Base-by-base conservation (phyloP, 169 alveolate genomes). In the Plasmodium falciparum region DNA sequence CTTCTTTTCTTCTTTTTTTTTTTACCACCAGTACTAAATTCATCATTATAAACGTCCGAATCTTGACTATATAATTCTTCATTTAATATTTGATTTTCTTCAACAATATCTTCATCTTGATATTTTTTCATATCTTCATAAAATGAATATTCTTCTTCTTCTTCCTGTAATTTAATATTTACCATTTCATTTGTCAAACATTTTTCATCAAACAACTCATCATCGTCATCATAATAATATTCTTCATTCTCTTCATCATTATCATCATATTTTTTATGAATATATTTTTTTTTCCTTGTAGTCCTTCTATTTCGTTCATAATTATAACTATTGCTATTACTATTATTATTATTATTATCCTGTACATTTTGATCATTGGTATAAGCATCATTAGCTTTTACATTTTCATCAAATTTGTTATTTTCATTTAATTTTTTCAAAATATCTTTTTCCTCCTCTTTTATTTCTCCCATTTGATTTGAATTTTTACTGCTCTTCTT, bases 61-160 rank as follows among this genome's bases (percentile, higher is more conserved):
- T 80, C 90, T 9, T 54, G 66, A 67, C 90, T 80, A 26, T 80
- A 80, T 7, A 67, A 70, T 62, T 80, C 90, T 11, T 66, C 80
- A 15, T 54, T 67, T 61, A 80, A 56, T 20, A 80, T 80, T 80
- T 66, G 72, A 15, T 67, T 66, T 71, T 80, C 90, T 62, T 80
- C 83, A n/a, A 80, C 71, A 80, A 80, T 80, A 62, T 80, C 90
- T 67, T 80, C 90, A 54, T 80, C 90, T 24, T 78, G 67, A 17
- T 39, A 45, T 4, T 61, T 62, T 20, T 45, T 71, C 26, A 62
- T 11, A 3, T 65, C 69, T 29, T 80, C 83, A 9, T 80, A 45
- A 24, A 20, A 49, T 4, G n/a, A 50, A 45, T 67, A 22, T 1
- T 66, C 83, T 7, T 80, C 90, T 24, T 72, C 70, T 39, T 39